phyloP scores from a whole-genome alignment of 2,329 filamentous ascomycete genomes.

The Ophioceras dolichostomum region DNA sequence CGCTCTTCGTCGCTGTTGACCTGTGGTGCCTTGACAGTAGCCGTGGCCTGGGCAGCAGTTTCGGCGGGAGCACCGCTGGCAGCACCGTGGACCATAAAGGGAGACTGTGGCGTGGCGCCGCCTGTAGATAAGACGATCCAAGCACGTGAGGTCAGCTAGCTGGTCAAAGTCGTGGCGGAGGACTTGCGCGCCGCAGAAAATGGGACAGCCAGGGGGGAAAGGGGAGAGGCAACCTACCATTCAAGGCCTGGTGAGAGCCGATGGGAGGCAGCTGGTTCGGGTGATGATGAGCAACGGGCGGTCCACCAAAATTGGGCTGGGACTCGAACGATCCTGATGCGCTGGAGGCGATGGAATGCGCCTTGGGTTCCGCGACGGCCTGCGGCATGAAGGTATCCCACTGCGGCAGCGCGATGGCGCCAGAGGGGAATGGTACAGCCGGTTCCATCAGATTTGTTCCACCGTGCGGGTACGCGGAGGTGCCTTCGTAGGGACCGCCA shows the following conservation, averaged over 20 bases:
- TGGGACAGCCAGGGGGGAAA: too few relatives aligned
- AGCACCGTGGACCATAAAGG: slow-evolving; percentile 35
- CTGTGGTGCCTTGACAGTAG: slow-evolving; percentile 61
- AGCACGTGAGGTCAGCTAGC: too few relatives aligned
- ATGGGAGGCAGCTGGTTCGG: slow-evolving; percentile 55
- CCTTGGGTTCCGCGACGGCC: slow-evolving; percentile 56
- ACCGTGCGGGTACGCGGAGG: slow-evolving; percentile 57
- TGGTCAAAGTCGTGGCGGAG: too few relatives aligned
- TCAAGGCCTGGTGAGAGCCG: slow-evolving; percentile 44
- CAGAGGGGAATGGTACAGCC: slow-evolving; percentile 62
- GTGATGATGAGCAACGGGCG: slow-evolving; percentile 44
- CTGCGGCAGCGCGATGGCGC: slow-evolving; percentile 69
- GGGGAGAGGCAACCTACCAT: slow-evolving; percentile 45
- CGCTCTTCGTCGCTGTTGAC: slow-evolving; percentile 76
- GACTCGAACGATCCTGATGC: slow-evolving; percentile 56
- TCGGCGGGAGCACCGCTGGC: slow-evolving; percentile 55
- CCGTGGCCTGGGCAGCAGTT: slow-evolving; percentile 56
- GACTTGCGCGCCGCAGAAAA: too few relatives aligned
- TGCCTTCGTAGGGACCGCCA: slow-evolving; percentile 42
- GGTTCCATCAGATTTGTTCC: slow-evolving; percentile 64
- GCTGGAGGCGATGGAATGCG: slow-evolving; percentile 59
- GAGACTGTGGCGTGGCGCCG: slow-evolving; percentile 63
- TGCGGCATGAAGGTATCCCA: slow-evolving; percentile 84
- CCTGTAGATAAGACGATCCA: too few relatives aligned
- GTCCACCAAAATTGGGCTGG: slow-evolving; percentile 48